phyloP scores from a whole-genome alignment of 345 rosid genomes.

The Pelargonium nanum region DNA sequence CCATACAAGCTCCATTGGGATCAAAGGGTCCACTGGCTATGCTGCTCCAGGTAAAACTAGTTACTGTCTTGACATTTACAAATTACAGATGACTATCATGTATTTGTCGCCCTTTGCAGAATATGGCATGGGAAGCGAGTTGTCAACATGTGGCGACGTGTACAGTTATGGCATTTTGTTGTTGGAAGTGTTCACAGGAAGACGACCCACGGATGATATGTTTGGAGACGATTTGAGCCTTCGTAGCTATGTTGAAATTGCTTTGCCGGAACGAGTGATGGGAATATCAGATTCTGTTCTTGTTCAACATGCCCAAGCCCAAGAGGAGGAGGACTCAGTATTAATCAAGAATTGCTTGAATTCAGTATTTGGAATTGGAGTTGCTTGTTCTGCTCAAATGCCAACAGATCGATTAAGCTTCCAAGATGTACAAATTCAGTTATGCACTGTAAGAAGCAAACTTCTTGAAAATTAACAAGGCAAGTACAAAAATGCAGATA shows the following conservation, averaged over 20 bases:
- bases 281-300: conserved; percentile 9
- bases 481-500: too few species aligned
- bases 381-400: conserved; percentile 5
- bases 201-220: conserved; percentile 6
- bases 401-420: too few species aligned
- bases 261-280: background rate
- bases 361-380: conserved; percentile 1
- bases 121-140: conserved; percentile 11
- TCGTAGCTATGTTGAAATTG: background rate
- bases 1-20: background rate
- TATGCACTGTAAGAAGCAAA: too few species aligned
- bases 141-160: conserved; percentile 12
- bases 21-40: conserved; percentile 17
- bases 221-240: conserved; percentile 8
- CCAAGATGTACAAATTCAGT: too few species aligned
- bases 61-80: background rate
- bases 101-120: conserved; percentile 7
- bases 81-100: too few species aligned
- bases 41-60: conserved; percentile 17
- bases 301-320: background rate
- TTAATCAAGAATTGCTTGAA: background rate
- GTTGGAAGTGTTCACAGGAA: conserved; percentile 18
- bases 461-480: too few species aligned
- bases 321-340: background rate
- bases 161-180: conserved; percentile 21